Base-by-base conservation (phyloP, 1,284 basidiomycete species). In the Tilletia indica region DNA sequence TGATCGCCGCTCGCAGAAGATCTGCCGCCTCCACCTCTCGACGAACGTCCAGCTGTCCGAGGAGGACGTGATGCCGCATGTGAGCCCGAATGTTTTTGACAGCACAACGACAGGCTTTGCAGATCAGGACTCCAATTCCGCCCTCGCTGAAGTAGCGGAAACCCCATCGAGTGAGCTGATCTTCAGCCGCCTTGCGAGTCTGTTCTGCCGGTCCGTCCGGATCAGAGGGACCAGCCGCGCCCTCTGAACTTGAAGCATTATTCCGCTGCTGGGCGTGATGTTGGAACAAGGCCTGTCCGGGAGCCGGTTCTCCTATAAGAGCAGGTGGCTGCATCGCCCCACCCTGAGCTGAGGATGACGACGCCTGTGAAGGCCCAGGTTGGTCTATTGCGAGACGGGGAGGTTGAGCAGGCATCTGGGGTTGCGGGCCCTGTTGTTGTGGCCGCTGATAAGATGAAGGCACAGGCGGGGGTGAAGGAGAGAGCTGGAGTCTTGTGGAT, bases 41-140 rank as follows among this genome's bases (percentile, higher is more conserved):
- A 16, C 5, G 58, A 8, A 19, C 34, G 31, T 63, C 58, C 11
- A 63, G 58, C 36, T 63, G 58, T 1, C 58, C 58, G 8, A 21
- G 25, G 58, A 63, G 58, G 58, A 63, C 58, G 31, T 63, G 58
- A 36, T 63, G 58, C 19, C 58, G 58, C 58, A 63, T 63, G 36
- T 63, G 58, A 31, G 58, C 58, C 58, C 58, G 21, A 38, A 63
- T 34, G 58, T 63, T 63, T 19, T 63, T 63, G 36, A 63, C 58
- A 19, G 58, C 58, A 34, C 36, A 38, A 36, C 58, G 21, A 31
- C 58, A 63, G 8, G 58, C 58, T 38, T 63, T 63, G 58, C 58
- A 63, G 8, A 63, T 63, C 6, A 63, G 58, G 5, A 63, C 58
- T 6, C 34, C 58, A 19, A 63, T 36, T n/a, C 36, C 36, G 2